Base-by-base conservation (phyloP, 2,329 filamentous ascomycete genomes). In the Dactylellina cionopaga region DNA sequence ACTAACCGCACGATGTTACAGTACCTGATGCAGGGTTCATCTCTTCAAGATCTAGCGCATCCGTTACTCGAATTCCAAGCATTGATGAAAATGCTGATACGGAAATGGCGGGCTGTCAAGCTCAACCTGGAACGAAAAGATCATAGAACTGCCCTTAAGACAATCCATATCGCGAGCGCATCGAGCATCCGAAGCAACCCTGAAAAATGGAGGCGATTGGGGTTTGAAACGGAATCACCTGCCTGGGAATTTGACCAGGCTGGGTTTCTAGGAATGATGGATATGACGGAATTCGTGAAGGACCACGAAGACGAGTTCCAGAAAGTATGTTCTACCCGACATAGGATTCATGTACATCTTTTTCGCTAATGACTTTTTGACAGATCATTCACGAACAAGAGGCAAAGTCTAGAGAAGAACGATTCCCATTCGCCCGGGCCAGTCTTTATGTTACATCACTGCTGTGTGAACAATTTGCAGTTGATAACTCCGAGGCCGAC, bases 181-280 rank as follows among this genome's bases (percentile, higher is more conserved):
- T 89, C 90, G 2, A 91, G 86, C 78, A 86, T 87, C 77, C 87
- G 86, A 77, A 92, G 96, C 77, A 91, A 92, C 77, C 90, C 92
- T 0, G 90, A 96, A 78, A 97, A 97, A 80, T 99, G 95, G 95
- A 86, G 92, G 77, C 86, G 93, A 59, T 80, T 99, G 41, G 95
- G 95, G 1, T 99, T 99, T 77, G 90, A 95, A 80, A 90, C 90
- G 0, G 95, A 99, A 80, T 93, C 87, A 76, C 95, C 95, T 2
- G 89, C 89, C 0, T 85, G 86, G 77, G 95, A 99, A 76, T 98
- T 99, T 78, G 89, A 92, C 17, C 84, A 87, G 37, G 90, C 91
- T 25, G 95, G 95, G 0, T 98, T 93, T 79, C 81, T 99, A 59
- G 95, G 95, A 25, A 92, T 99, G 87, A 98, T 99, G 93, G 95